A percentile compares a stretch with the other conserved stretches of the same genome.
These are phyloP conservation scores for Nadsonia fulvescens DNA, from an alignment of 805 yeast species.

Conservation along the genomic window DNA sequence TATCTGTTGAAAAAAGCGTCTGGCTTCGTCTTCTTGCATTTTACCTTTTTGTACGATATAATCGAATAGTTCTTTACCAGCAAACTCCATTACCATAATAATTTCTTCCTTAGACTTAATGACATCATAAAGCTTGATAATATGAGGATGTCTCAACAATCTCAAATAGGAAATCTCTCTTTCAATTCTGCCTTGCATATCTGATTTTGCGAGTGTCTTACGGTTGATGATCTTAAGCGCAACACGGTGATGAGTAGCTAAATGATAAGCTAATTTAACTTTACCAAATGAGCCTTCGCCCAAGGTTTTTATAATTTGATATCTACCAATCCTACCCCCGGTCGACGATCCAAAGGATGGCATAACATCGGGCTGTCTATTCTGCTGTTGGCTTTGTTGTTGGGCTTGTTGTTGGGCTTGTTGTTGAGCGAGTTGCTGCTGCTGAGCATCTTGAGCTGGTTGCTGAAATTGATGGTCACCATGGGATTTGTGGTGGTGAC, in stretches of 20 bases:
- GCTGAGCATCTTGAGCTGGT: too few relatives aligned
- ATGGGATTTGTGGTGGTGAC: too few relatives aligned
- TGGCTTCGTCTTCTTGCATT: conserved; percentile 80
- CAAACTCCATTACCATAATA: conserved; percentile 92
- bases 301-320: conserved; percentile 77
- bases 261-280: conserved; percentile 71
- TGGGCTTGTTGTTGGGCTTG: too few relatives aligned
- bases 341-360: conserved; percentile 10
- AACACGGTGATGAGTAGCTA: conserved; percentile 79
- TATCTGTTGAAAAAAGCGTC: conserved; percentile 89
- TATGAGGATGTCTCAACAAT: conserved; percentile 84
- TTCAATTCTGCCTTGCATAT: conserved; percentile 94
- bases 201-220: conserved; percentile 80
- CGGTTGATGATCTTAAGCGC: conserved; percentile 87
- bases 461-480: too few relatives aligned
- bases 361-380: too few relatives aligned
- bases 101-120: conserved; percentile 90
- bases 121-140: conserved; percentile 87
- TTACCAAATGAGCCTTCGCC: conserved; percentile 97
- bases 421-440: too few relatives aligned
- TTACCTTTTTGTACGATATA: conserved; percentile 87
- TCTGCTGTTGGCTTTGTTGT: too few relatives aligned
- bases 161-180: conserved; percentile 83
- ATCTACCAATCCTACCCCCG: conserved; percentile 55
- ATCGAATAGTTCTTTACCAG: conserved; percentile 91